A percentile compares a stretch with the other conserved stretches of the same genome.
Evolutionary conservation across 2,329 filamentous ascomycete genomes (phyloP).

Genomic region (Cladophialophora exuberans): DNA sequence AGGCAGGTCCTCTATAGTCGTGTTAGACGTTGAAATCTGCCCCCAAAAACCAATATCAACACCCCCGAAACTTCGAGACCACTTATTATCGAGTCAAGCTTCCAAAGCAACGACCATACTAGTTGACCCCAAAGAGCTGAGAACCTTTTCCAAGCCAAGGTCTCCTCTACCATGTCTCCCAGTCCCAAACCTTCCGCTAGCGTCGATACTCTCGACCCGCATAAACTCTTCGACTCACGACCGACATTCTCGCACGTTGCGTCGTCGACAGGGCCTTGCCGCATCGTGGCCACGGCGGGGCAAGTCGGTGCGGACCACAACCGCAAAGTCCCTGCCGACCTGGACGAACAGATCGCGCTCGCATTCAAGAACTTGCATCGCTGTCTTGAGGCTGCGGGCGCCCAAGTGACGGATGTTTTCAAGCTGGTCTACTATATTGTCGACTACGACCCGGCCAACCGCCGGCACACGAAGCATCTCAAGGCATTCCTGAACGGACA

Average conservation of each 20-base stretch:
- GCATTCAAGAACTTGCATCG: slow-evolving; percentile 45
- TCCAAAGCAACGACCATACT: too few relatives aligned
- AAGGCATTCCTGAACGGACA: slow-evolving; percentile 45
- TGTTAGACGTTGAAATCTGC: too few relatives aligned
- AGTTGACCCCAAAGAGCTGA: not conserved
- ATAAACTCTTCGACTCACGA: slow-evolving; percentile 16
- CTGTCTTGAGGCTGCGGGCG: slow-evolving; percentile 42
- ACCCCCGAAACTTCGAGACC: too few relatives aligned
- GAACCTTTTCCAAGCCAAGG: not conserved
- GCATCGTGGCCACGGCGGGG: slow-evolving; percentile 35
- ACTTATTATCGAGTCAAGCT: too few relatives aligned
- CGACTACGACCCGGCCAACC: slow-evolving; percentile 44
- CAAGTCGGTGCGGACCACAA: slow-evolving; percentile 41
- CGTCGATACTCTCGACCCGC: slow-evolving; percentile 24
- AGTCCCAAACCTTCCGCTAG: slow-evolving; percentile 12
- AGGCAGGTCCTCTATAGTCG: too few relatives aligned
- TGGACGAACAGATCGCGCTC: slow-evolving; percentile 48
- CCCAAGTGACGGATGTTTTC: slow-evolving; percentile 42
- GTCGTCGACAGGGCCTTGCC: slow-evolving; percentile 17
- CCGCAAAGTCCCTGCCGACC: slow-evolving; percentile 41
- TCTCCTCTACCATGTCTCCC: slow-evolving; percentile 11
- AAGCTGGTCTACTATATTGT: slow-evolving; percentile 52
- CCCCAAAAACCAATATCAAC: too few relatives aligned
- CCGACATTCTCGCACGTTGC: slow-evolving; percentile 27
- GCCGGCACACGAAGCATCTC: slow-evolving; percentile 44